A percentile compares a stretch with the other conserved stretches of the same genome.
Conservation (phyloP, 2,329 filamentous ascomycete genomes). For the Penicillium sp. region DNA sequence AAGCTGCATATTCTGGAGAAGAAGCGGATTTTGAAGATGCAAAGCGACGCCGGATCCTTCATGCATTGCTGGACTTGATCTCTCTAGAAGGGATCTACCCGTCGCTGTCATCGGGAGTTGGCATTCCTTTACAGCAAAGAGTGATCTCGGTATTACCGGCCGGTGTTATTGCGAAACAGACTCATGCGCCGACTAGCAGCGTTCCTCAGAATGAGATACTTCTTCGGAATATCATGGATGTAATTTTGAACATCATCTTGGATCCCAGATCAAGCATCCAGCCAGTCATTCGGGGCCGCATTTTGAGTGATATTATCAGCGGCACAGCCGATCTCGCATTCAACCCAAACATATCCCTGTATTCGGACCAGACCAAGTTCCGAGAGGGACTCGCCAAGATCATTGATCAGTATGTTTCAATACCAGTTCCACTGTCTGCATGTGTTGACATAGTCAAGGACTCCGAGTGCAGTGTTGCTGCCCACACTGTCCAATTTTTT, state of each 20-base stretch:
- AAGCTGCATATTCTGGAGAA: constrained; percentile 11
- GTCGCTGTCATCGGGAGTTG: constrained; percentile 40
- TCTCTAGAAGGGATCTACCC: constrained; percentile 46
- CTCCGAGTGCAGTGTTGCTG: constrained; percentile 34
- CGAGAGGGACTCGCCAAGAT: constrained; percentile 26
- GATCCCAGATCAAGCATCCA: constrained; percentile 37
- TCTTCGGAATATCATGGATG: constrained; percentile 29
- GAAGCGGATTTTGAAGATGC: constrained; percentile 39
- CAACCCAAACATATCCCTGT: constrained; percentile 27
- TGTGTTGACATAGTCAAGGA: constrained; percentile 27
- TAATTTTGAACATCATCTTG: constrained; percentile 29
- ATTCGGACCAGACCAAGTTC: constrained; percentile 18
- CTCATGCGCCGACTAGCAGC: constrained; percentile 13
- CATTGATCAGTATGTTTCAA: constrained; percentile 32
- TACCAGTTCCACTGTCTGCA: neutral
- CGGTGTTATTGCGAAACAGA: constrained; percentile 40
- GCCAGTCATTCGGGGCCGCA: constrained; percentile 36
- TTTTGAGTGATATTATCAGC: constrained; percentile 41
- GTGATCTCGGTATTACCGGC: constrained; percentile 42
- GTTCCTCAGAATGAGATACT: constrained; percentile 28
- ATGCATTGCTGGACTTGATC: constrained; percentile 42
- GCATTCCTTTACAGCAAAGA: constrained; percentile 42
- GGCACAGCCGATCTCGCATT: constrained; percentile 37
- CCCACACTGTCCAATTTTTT: constrained; percentile 38
- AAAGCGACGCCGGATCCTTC: constrained; percentile 37